Conservation (phyloP, 805 yeast genomes). For the Saccharomycopsis lassenensis region DNA sequence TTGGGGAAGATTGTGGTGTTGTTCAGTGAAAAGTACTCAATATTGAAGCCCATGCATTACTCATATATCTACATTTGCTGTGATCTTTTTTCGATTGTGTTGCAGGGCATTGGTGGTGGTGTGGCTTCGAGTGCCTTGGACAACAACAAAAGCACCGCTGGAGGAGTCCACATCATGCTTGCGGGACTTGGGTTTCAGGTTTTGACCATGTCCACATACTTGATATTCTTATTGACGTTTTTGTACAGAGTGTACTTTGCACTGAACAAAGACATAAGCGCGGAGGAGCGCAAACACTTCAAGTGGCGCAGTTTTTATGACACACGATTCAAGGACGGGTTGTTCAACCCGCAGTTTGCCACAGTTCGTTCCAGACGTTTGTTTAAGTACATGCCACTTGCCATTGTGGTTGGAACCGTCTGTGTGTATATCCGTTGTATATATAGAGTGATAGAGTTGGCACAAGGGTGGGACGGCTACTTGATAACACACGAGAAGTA, state of each 20-base stretch:
- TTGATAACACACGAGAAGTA: slow-evolving; percentile 51
- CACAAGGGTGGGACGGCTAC: slow-evolving; percentile 62
- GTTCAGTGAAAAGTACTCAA: slow-evolving; percentile 44
- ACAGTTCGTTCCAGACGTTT: slow-evolving; percentile 26
- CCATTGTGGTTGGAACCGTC: slow-evolving; percentile 36
- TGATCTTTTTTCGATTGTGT: slow-evolving; percentile 51
- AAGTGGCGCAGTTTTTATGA: slow-evolving; percentile 5
- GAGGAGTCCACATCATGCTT: slow-evolving; percentile 61
- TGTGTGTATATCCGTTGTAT: slow-evolving; percentile 56
- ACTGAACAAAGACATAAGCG: not conserved
- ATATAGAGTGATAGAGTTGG: slow-evolving; percentile 62
- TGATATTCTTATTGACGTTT: slow-evolving; percentile 39
- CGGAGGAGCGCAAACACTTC: not conserved
- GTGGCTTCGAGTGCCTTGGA: slow-evolving; percentile 35
- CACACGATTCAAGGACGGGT: slow-evolving; percentile 8
- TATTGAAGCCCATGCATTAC: slow-evolving; percentile 30
- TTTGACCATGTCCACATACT: slow-evolving; percentile 51
- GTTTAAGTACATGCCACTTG: slow-evolving; percentile 35
- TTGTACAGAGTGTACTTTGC: slow-evolving; percentile 27
- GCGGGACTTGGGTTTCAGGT: slow-evolving; percentile 77
- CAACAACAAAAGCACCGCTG: slow-evolving; percentile 2
- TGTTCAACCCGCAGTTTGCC: slow-evolving; percentile 28
- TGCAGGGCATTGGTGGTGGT: slow-evolving; percentile 68
- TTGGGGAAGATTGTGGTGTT: slow-evolving; percentile 57
- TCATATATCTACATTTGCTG: slow-evolving; percentile 53